A percentile compares a stretch with the other conserved stretches of the same genome.
These are phyloP conservation scores for Rhododendron ferrugineum DNA, from an alignment of 148 eudicot genomes.

Conservation along the genomic window DNA sequence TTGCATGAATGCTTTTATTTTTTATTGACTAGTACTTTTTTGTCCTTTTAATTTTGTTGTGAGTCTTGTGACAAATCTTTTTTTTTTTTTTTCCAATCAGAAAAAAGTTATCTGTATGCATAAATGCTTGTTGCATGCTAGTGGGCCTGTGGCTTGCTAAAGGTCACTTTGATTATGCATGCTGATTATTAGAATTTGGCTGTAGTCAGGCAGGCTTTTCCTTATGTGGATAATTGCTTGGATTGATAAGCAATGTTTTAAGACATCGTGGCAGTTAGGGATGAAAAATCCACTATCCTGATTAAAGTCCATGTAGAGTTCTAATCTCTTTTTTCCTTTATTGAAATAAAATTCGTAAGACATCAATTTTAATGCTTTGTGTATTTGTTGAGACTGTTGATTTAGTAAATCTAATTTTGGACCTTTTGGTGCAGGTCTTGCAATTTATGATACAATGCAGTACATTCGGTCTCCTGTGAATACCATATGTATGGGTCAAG, in stretches of 20 bases:
- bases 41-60: no score
- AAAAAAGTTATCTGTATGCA: no score
- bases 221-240: background rate
- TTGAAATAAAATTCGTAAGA: background rate
- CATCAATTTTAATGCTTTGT: background rate
- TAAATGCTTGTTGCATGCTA: no score
- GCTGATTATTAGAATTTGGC: no score
- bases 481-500: constrained; percentile 91
- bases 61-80: no score
- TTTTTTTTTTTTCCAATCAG: no score
- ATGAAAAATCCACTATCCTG: background rate
- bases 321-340: background rate
- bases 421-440: constrained; percentile 59
- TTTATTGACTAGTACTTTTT: no score
- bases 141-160: no score
- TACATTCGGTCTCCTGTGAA: constrained; percentile 86
- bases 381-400: background rate
- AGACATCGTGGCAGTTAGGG: background rate
- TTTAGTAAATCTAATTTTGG: background rate
- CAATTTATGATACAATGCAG: constrained; percentile 98
- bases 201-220: no score
- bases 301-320: background rate
- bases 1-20: no score
- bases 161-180: no score
- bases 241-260: background rate